Evolutionary conservation across 768 basidiomycete genomes (phyloP), one percentile per base, ranked within the genome.

Genomic region (Clitopilus passeckerianus): DNA sequence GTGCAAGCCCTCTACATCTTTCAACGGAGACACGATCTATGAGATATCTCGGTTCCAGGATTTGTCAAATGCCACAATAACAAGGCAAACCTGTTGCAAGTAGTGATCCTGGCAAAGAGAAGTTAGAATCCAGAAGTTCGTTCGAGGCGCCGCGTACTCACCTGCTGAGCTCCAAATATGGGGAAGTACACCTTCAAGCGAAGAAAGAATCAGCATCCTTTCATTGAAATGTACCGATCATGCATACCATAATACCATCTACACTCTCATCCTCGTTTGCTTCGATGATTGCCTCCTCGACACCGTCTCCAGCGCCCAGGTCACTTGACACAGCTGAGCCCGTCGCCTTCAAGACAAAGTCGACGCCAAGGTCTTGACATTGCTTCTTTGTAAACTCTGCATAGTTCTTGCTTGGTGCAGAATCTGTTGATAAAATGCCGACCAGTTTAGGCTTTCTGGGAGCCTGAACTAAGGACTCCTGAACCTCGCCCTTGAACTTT

Each of bases 1-100:
- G 74, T 99, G 86, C 56, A 99, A 80, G 1, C 97, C 96, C 74
- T 99, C 97, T 61, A 99, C 97, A 65, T 99, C 97, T 75, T 99
- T 99, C 63, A 90, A 82, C 1, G 97, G 95, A 0, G 93, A 95
- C 6, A 99, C 95, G 58, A 98, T 86, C 90, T 92, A 57, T 23
- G 56, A 23, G 27, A 35, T 35, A 53, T 23, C 34, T 54, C 34
- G 58, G 44, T 62, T 24, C 60, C 44, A 15, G 27, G 10, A 50
- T 20, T 15, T 35, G 2, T 24, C n/a, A 18, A 16, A 34, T 43
- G 34, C 20, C 30, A 6, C 46, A 44, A 44, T 54, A 20, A 50
- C 18, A 23, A 10, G 16, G 46, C 37, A 56, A 64, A 87, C 90
- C 78, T 98, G 96, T 72, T 99, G 97, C 58, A 99, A 78, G 72